phyloP scores from a whole-genome alignment of 2,329 filamentous ascomycete species.

The Chaetomium sp. region DNA sequence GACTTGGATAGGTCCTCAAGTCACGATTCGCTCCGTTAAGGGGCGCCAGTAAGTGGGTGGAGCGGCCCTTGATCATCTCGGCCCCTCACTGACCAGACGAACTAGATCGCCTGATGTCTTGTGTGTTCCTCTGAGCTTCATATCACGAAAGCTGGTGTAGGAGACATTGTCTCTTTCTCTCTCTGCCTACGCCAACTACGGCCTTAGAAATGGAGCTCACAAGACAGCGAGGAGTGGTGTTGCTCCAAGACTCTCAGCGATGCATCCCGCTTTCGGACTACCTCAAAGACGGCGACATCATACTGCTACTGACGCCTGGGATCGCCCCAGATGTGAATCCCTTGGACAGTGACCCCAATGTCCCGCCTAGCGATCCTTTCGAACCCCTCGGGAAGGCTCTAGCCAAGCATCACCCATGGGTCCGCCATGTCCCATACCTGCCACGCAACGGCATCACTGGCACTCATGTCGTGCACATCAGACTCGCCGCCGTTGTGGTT shows the following conservation, averaged over 20 bases:
- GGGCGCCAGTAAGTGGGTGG: slow-evolving; percentile 16
- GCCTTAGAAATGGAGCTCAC: slow-evolving; percentile 27
- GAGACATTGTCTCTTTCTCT: not conserved
- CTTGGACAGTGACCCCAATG: slow-evolving; percentile 42
- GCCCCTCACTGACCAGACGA: slow-evolving; percentile 1
- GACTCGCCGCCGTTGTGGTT: slow-evolving; percentile 59
- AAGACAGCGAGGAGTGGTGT: slow-evolving; percentile 28
- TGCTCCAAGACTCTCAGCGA: slow-evolving; percentile 48
- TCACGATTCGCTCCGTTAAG: slow-evolving; percentile 11
- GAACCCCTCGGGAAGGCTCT: slow-evolving; percentile 69
- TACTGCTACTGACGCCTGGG: slow-evolving; percentile 64
- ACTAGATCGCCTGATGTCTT: not conserved
- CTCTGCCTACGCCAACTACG: not conserved
- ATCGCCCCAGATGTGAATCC: slow-evolving; percentile 49
- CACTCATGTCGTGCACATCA: slow-evolving; percentile 64
- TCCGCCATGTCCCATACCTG: slow-evolving; percentile 74
- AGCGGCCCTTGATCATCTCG: not conserved
- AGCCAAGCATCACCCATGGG: slow-evolving; percentile 58
- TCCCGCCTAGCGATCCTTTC: slow-evolving; percentile 62
- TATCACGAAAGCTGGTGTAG: not conserved
- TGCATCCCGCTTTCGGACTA: slow-evolving; percentile 52
- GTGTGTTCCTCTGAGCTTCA: not conserved
- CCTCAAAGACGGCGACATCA: slow-evolving; percentile 53
- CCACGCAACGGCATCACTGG: slow-evolving; percentile 64
- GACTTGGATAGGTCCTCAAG: not conserved